Base-by-base conservation (phyloP, 2,329 filamentous ascomycete species). In the Hypoxylon sp. region DNA sequence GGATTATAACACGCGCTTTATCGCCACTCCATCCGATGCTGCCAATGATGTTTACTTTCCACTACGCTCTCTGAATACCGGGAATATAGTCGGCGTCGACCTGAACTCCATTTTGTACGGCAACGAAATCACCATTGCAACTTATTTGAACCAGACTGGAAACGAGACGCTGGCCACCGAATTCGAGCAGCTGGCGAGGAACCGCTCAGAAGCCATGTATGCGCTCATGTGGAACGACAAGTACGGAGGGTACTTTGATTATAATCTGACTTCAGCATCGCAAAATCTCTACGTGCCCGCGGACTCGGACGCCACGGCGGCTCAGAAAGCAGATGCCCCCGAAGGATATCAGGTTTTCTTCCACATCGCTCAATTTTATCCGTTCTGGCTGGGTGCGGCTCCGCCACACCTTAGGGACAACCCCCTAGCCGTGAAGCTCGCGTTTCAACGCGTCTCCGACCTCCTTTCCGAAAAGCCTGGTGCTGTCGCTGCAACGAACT, bases 361-460 rank as follows among this genome's bases (percentile, higher is more conserved):
- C 73, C 78, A 84, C 61, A 76, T 85, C 7, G 84, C 84, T 0
- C 88, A 91, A 73, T 86, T 89, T 75, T 90, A 88, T 73, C 89
- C 89, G 1, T 91, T 91, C 81, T 91, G 89, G 88, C 85, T 86
- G 1, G 88, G 89, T 18, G 87, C 89, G 1, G 89, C 88, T 0
- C 87, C 87, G 0, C 72, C 75, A 0, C 77, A 82, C 62, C 80
- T 91, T 67, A 86, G 83, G 73, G 78, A 85, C 66, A 87, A 90
- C 73, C 85, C 89, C 0, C 79, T 82, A 18, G 85, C 87, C 2
- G 82, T 91, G 22, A 81, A 82, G 57, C 80, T 77, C 16, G 85
- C 83, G 0, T 91, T 82, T 70, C 73, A 79, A 14, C 85, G 85
- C 44, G 82, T 91, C 2, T 77, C 79, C 1, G 75, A 79, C 57